Evolutionary conservation across 2,329 filamentous ascomycete species (phyloP), one percentile per base, ranked within the genome.

Genomic region (Aspergillus uvarum): DNA sequence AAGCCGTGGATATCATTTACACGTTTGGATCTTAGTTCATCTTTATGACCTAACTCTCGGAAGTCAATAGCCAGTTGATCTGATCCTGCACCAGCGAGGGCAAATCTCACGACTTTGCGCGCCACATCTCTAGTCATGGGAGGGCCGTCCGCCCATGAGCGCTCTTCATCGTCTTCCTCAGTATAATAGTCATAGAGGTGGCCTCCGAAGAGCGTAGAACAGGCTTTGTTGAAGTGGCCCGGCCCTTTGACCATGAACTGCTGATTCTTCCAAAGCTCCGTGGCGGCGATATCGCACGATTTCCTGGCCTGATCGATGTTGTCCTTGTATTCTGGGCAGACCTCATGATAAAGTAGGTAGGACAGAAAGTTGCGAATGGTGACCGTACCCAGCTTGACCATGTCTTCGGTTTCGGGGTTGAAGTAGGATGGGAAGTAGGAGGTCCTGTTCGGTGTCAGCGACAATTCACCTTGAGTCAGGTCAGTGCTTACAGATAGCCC

Each of bases 351-450:
- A 10, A 93, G 81, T 0, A 98, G 81, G 66, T 97, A 99, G 65
- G 91, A 90, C 64, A 96, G 85, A 71, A 98, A 98, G 71, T 95
- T 96, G 61, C 86, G 85, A 47, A 97, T 81, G 0, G 96, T 85
- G 35, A 84, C 82, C 21, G 88, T 85, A 3, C 86, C 87, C 6
- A 82, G 75, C n/a, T 83, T 77, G 62, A 92, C 82, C 12, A 82
- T 76, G 0, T 77, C 72, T 16, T 81, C 71, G 4, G 77, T 80
- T 12, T 87, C 83, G 52, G 85, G 84, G 19, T 84, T 81, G 42
- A 85, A 84, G 42, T 85, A 78, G 26, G 78, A 78, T 0, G 85
- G 82, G 5, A 90, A 82, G 47, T 81, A 82, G 5, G 81, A 80
- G 14, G 86, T 86, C 50, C 85, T 85, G 54, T 26, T 32, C 31